Conservation (phyloP, 768 basidiomycete genomes). For the Hygrocybe coccinea region DNA sequence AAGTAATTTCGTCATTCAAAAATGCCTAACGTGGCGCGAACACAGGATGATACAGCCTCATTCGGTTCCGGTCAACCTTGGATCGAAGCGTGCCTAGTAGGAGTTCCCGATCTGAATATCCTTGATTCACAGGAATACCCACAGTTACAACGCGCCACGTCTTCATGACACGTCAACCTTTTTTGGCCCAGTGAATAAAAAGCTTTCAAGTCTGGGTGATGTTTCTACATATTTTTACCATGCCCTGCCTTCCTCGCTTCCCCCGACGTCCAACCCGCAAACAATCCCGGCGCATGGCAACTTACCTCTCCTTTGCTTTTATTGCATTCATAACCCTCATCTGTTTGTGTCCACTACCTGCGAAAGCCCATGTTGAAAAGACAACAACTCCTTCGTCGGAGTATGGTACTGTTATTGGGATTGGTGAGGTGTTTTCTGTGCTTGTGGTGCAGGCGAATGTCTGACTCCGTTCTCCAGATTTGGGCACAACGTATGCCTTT, state of each 20-base stretch:
- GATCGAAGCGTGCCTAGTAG: no score
- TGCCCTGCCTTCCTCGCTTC: constrained; percentile 28
- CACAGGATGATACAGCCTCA: no score
- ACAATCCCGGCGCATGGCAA: constrained; percentile 50
- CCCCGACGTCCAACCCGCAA: constrained; percentile 50
- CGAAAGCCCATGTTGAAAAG: constrained; percentile 52
- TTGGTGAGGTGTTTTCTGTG: constrained; percentile 46
- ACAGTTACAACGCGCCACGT: neutral
- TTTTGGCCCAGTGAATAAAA: neutral
- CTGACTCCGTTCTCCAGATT: constrained; percentile 44
- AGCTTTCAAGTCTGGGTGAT: neutral
- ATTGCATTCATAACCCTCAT: constrained; percentile 67
- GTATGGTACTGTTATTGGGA: constrained; percentile 92
- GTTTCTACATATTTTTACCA: constrained; percentile 30
- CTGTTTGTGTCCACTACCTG: constrained; percentile 61
- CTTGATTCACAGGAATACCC: no score
- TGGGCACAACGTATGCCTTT: constrained; percentile 74
- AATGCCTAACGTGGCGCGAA: no score
- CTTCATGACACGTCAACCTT: constrained; percentile 7
- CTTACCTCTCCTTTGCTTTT: constrained; percentile 56
- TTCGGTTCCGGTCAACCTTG: no score
- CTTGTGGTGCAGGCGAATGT: neutral
- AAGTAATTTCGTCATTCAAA: no score
- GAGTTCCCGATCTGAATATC: no score
- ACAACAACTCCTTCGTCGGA: constrained; percentile 45